Percentiles rank a stretch among this genome's conserved stretches.
phyloP scores from a whole-genome alignment of 768 basidiomycete genomes.

The Chalciporus chontae region DNA sequence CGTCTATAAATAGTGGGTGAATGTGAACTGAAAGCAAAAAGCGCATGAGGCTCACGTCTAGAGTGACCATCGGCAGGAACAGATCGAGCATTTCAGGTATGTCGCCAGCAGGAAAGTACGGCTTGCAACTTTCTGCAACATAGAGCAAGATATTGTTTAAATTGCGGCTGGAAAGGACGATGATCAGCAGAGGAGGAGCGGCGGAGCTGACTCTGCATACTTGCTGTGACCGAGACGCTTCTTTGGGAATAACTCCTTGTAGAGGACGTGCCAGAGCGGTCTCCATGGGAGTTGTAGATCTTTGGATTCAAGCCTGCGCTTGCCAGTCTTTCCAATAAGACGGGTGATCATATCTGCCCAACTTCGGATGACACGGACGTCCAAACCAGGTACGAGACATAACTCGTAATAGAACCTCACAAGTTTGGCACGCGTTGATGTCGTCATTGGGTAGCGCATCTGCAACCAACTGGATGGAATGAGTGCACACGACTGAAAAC shows the following conservation, averaged over 20 bases:
- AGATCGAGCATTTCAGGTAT: constrained; percentile 67
- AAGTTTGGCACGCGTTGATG: constrained; percentile 65
- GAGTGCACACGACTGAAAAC: neutral
- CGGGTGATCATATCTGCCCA: constrained; percentile 81
- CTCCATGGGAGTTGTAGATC: constrained; percentile 73
- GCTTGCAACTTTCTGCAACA: constrained; percentile 67
- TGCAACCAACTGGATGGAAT: constrained; percentile 63
- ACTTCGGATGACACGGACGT: constrained; percentile 62
- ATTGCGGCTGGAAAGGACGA: constrained; percentile 44
- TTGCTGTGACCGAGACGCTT: constrained; percentile 54
- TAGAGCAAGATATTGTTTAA: constrained; percentile 69
- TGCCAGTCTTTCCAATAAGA: constrained; percentile 64
- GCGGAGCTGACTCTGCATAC: constrained; percentile 37
- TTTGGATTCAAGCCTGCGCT: constrained; percentile 59
- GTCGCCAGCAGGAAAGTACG: constrained; percentile 64
- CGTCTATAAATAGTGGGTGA: constrained; percentile 40
- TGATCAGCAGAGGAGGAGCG: constrained; percentile 6
- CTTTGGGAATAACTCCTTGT: constrained; percentile 76
- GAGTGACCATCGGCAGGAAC: constrained; percentile 69
- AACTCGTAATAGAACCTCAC: constrained; percentile 75
- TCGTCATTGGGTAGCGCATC: constrained; percentile 76
- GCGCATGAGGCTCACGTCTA: constrained; percentile 48
- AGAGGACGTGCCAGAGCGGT: constrained; percentile 70
- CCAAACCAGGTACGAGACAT: constrained; percentile 72
- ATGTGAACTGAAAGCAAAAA: neutral